Evolutionary conservation across 2,329 filamentous ascomycete genomes (phyloP), one percentile per base, ranked within the genome.

Genomic region (Cercospora citrullina): DNA sequence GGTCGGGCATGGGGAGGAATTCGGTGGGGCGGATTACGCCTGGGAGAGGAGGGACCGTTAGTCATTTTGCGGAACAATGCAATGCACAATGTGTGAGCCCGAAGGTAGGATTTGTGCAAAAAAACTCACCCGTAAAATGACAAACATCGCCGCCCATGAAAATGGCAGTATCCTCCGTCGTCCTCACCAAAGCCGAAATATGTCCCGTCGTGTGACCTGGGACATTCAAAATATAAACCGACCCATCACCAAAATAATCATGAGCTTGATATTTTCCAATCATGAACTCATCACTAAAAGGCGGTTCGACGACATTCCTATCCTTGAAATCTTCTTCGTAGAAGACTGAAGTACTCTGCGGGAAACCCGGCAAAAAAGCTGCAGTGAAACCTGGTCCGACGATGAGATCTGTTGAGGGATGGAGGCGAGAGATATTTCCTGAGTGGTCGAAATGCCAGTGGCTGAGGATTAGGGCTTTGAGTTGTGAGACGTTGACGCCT

Each of bases 301-400:
- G 48, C 2, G 70, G 66, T 36, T 72, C 71, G 26, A 72, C 63
- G 8, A 72, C 62, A 42, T 71, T 73, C 1, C 71, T 59, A 30
- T 57, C 67, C 26, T 69, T 65, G 67, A 75, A 74, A 26, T 71
- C 68, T 26, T 67, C 63, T 60, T 73, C 72, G 14, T 62, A 64
- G 31, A 73, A 61, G 1, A 53, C 61, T 18, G 67, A 68, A 12
- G 69, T 36, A 28, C 71, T 72, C 12, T 73, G 64, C 2, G 85
- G 86, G 60, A 80, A 84, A 0, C 83, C 84, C 0, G 85, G 85
- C 3, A 82, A 72, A 71, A 83, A 81, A 0, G 75, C 74, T 2
- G 80, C 68, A 59, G 81, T 83, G 74, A 87, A 84, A 0, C 85
- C 85, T 0, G 85, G 82, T 0, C 86, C 86, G 3, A 87, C 84